Evolutionary conservation across 2,329 filamentous ascomycete species (phyloP).

Genomic region (Cercospora canescens): DNA sequence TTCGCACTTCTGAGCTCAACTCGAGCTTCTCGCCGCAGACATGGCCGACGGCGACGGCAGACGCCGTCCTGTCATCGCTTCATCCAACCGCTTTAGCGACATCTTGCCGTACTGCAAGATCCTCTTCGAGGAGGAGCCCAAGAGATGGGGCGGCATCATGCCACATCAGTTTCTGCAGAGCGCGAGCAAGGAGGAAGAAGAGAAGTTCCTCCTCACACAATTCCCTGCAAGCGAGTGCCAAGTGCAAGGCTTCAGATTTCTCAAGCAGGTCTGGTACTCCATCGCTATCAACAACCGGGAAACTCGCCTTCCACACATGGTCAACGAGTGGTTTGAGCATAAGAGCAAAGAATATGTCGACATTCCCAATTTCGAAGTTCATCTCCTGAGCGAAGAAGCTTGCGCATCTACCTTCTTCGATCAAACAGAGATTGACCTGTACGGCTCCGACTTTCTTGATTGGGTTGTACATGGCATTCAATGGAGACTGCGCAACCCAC

Average conservation of each 20-base stretch:
- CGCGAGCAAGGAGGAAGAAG: conserved; percentile 31
- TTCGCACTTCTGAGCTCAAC: neutral
- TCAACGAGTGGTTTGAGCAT: conserved; percentile 27
- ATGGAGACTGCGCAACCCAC: conserved; percentile 3
- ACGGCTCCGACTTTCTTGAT: conserved; percentile 23
- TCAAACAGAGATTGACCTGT: conserved; percentile 18
- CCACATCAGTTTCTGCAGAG: conserved; percentile 36
- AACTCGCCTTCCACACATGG: conserved; percentile 27
- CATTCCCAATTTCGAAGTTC: conserved; percentile 23
- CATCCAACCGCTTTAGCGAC: conserved; percentile 32
- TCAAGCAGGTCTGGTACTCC: conserved; percentile 37
- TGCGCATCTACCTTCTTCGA: conserved; percentile 29
- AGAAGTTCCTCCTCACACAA: conserved; percentile 31
- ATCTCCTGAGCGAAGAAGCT: conserved; percentile 22
- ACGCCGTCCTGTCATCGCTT: conserved; percentile 30
- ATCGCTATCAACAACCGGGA: conserved; percentile 35
- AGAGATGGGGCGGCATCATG: conserved; percentile 32
- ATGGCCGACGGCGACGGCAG: conserved; percentile 18
- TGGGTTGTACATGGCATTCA: conserved; percentile 22
- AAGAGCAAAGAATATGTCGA: conserved; percentile 23
- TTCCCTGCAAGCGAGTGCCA: conserved; percentile 33
- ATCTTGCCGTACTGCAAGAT: conserved; percentile 32
- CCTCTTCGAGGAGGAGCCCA: conserved; percentile 27
- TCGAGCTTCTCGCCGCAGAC: neutral
- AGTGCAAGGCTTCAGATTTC: conserved; percentile 36